These are phyloP conservation scores for Dispira parvispora DNA, from an alignment of 192 early-diverging fungal species.

Conservation along the genomic window DNA sequence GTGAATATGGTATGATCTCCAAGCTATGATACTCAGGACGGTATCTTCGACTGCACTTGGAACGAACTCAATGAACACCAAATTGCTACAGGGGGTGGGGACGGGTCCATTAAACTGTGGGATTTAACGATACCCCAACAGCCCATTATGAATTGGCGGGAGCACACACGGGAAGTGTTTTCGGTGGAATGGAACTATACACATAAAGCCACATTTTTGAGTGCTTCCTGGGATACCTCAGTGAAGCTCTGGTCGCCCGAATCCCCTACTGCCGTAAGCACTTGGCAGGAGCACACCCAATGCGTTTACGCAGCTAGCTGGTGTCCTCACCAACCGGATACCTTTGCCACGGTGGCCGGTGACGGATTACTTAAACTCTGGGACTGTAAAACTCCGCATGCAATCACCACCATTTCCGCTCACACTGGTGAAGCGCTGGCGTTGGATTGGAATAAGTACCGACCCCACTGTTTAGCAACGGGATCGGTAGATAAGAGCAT, in stretches of 20 bases:
- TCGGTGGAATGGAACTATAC: conserved; percentile 90
- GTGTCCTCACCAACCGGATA: conserved; percentile 57
- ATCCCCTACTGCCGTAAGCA: conserved; percentile 51
- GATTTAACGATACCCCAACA: conserved; percentile 50
- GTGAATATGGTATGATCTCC: conserved; percentile 6
- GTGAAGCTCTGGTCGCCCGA: conserved; percentile 91
- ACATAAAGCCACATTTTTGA: conserved; percentile 72
- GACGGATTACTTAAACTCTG: conserved; percentile 85
- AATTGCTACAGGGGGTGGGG: conserved; percentile 74
- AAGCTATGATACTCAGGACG: conserved; percentile 94
- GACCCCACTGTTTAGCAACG: conserved; percentile 64
- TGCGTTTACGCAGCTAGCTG: conserved; percentile 86
- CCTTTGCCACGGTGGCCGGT: conserved; percentile 81
- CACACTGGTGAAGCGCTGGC: conserved; percentile 79
- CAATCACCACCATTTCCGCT: conserved; percentile 49
- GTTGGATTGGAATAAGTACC: conserved; percentile 97
- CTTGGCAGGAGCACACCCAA: conserved; percentile 75
- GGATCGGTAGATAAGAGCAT: conserved; percentile 77
- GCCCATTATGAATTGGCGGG: conserved; percentile 79
- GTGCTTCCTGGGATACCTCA: conserved; percentile 88
- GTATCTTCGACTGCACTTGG: conserved; percentile 89
- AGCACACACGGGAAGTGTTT: conserved; percentile 89
- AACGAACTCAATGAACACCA: conserved; percentile 94
- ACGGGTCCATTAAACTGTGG: conserved; percentile 91
- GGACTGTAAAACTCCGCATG: conserved; percentile 58